Evolutionary conservation across 257 asterid genomes (phyloP).

Genomic region (Linderniella brevidens): DNA sequence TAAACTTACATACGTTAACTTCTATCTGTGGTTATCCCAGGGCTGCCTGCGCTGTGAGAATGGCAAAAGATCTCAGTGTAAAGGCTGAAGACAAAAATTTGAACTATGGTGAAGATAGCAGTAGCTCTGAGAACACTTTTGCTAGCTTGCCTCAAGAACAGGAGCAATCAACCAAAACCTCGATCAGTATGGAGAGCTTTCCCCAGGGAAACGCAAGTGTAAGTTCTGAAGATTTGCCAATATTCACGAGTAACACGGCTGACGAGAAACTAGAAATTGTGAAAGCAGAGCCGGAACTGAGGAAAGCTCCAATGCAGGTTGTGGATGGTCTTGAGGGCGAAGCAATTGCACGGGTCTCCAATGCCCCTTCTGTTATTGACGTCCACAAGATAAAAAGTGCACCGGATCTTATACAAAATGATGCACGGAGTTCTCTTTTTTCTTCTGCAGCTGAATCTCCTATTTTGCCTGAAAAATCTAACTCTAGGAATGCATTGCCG

Average conservation of each 20-base stretch:
- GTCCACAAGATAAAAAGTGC: conserved; percentile 31
- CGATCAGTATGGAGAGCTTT: conserved; percentile 72
- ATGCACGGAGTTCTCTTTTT: conserved; percentile 47
- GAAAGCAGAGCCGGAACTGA: conserved; percentile 19
- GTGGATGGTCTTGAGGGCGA: conserved; percentile 35
- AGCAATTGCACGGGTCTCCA: conserved; percentile 36
- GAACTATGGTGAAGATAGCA: conserved; percentile 60
- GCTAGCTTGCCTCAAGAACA: conserved; percentile 87
- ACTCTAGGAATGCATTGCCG: conserved; percentile 28
- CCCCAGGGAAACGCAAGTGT: conserved; percentile 68
- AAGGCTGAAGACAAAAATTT: conserved; percentile 54
- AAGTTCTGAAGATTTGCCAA: conserved; percentile 72
- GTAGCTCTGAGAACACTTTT: conserved; percentile 78
- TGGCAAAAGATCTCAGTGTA: conserved; percentile 67
- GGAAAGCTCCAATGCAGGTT: conserved; percentile 25
- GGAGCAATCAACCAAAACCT: conserved; percentile 64
- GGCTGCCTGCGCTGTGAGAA: conserved; percentile 91
- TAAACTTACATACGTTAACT: conserved; percentile 8
- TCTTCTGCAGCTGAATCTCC: conserved; percentile 44
- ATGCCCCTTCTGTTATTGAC: conserved; percentile 37
- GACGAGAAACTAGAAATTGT: conserved; percentile 28
- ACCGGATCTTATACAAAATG: conserved; percentile 31
- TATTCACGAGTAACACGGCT: conserved; percentile 15
- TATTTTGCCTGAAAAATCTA: conserved; percentile 53
- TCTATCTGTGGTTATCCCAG: conserved; percentile 22